Percentiles rank a stretch among this genome's conserved stretches.
phyloP scores from a whole-genome alignment of 106 monocot species.

The Acorus gramineus region DNA sequence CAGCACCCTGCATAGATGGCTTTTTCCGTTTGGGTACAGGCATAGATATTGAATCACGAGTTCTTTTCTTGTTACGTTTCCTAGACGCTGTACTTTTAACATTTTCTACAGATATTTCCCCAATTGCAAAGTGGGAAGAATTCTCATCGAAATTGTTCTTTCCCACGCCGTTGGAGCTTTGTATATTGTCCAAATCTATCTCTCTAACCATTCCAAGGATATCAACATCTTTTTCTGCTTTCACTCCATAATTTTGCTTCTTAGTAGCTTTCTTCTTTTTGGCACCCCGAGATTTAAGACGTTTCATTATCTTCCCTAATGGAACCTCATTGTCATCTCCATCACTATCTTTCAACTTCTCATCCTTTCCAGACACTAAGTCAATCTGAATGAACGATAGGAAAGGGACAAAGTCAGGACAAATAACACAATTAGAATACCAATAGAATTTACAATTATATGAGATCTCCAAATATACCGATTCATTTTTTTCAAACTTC shows the following conservation, averaged over 20 bases:
- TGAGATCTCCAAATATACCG: slow-evolving; percentile 6
- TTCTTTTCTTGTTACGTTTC: slow-evolving; percentile 19
- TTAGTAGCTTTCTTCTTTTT: slow-evolving; percentile 62
- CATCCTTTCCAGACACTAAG: slow-evolving; percentile 26
- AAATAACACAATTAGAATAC: neutral
- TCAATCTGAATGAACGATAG: slow-evolving; percentile 18
- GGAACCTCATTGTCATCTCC: slow-evolving; percentile 65
- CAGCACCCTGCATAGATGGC: slow-evolving; percentile 8
- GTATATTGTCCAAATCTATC: slow-evolving; percentile 56
- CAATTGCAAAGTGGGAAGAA: neutral
- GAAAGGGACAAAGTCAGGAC: neutral
- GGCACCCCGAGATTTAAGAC: slow-evolving; percentile 52
- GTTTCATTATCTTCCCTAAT: slow-evolving; percentile 72
- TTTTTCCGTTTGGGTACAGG: slow-evolving; percentile 66
- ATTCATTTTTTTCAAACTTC: slow-evolving; percentile 33
- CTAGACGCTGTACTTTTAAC: slow-evolving; percentile 7
- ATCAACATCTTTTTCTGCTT: slow-evolving; percentile 58
- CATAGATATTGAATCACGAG: neutral
- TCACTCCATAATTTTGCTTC: slow-evolving; percentile 18
- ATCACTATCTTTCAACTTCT: slow-evolving; percentile 38
- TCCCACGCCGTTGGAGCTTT: slow-evolving; percentile 17
- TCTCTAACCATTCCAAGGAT: slow-evolving; percentile 80
- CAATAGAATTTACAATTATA: neutral
- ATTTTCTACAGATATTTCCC: neutral
- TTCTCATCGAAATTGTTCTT: slow-evolving; percentile 11